Evolutionary conservation across 202 grass and related monocot genomes (phyloP), one percentile per base, ranked within the genome.

Genomic region (Brachypodium distachyon): DNA sequence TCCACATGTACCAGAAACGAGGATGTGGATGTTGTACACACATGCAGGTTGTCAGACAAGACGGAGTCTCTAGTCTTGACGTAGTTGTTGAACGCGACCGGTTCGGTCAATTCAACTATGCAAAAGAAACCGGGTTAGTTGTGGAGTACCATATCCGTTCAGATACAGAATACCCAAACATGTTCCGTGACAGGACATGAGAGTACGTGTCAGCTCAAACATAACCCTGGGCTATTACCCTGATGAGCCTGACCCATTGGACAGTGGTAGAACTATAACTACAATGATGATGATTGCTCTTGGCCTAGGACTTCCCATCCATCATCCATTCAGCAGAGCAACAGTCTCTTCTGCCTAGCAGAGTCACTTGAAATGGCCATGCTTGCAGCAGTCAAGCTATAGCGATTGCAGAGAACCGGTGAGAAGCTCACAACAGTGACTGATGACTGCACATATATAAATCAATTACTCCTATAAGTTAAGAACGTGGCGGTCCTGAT

Each of bases 171-270:
- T 43, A 44, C n/a, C 21, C 2, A 34, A 25, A 70, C n/a, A 27
- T 52, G 53, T 70, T n/a, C 7, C 48, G 11, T n/a, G 44, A 23
- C 19, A 76, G 19, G 19, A 11, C 18, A 28, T 72, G 13, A 57
- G 4, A 3, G 12, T n/a, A n/a, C n/a, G n/a, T 31, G 38, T 64
- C 16, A 84, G 50, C 8, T 42, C 1, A 22, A 61, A 34, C 79
- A 58, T 72, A 63, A 67, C 2, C 9, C 14, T n/a, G 16, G 27
- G 21, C 43, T 66, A 11, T 22, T 57, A 46, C 65, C 77, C 13
- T 70, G 57, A n/a, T n/a, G 46, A 64, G 46, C 13, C 60, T 59
- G 69, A 70, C 61, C 70, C 43, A 13, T 61, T 81, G 77, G 41
- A 43, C 38, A 2, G 26, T 67, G 62, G 62, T 17, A 41, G 37